These are phyloP conservation scores for Lasiodiplodia theobromae DNA, from an alignment of 2,329 filamentous ascomycete species.

Conservation along the genomic window DNA sequence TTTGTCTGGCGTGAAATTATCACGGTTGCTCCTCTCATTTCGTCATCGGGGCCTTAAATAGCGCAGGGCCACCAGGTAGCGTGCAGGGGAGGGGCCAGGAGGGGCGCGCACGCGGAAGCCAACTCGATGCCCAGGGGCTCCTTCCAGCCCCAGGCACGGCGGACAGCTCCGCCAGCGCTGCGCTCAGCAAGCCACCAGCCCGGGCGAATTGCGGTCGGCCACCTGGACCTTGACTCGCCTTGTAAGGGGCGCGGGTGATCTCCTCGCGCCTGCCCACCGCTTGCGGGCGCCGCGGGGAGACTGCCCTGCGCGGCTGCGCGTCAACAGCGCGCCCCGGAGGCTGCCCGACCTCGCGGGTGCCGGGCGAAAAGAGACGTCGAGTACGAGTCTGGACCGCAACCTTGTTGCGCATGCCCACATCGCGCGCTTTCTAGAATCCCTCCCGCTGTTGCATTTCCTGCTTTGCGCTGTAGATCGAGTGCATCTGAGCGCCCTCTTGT, in stretches of 20 bases:
- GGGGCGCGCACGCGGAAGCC: conserved; percentile 15
- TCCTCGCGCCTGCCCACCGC: conserved; percentile 21
- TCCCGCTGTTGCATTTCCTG: conserved; percentile 9
- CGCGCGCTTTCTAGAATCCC: conserved; percentile 25
- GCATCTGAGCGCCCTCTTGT: conserved; percentile 4
- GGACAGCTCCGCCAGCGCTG: conserved; percentile 5
- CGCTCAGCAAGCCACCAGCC: conserved; percentile 12
- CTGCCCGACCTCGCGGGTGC: not conserved
- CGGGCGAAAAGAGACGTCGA: not conserved
- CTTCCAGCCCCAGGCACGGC: not conserved
- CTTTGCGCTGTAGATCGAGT: conserved; percentile 17
- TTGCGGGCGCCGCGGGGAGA: not conserved
- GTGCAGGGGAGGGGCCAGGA: conserved; percentile 21
- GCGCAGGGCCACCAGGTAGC: conserved; percentile 26
- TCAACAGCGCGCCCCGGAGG: not conserved
- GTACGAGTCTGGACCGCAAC: conserved; percentile 17
- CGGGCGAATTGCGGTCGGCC: conserved; percentile 20
- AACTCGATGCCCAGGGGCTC: not conserved
- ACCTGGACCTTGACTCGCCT: conserved; percentile 10
- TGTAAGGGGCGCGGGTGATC: conserved; percentile 25
- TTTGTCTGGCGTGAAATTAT: conserved; percentile 27
- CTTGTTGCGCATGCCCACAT: conserved; percentile 14
- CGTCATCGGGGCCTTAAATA: conserved; percentile 28
- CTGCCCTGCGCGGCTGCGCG: not conserved
- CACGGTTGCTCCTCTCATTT: conserved; percentile 27